Evolutionary conservation across 2,329 filamentous ascomycete species (phyloP), one percentile per base, ranked within the genome.

Genomic region (Cladosporium sp.): DNA sequence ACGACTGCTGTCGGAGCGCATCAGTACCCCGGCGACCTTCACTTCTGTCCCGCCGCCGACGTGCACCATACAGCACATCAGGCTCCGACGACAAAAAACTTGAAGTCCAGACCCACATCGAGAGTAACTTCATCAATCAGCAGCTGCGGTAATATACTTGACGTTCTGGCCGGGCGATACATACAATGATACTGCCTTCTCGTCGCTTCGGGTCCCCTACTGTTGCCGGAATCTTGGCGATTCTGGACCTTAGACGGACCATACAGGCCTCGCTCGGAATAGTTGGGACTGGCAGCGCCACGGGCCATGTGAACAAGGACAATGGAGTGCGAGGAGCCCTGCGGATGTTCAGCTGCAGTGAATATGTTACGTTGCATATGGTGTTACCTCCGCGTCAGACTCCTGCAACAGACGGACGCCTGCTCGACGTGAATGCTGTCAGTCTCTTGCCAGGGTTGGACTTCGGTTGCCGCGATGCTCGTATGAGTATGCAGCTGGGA

Each of bases 391-490:
- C 7, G 18, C 18, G 52, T 12, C 52, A 34, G 28, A n/a, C 28
- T 55, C n/a, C 28, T 55, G 52, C 52, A 34, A 11, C 4, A n/a
- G 11, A 55, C 52, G 18, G 52, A 55, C n/a, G 30, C 28, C 52
- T 34, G 52, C 52, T 55, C 52, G 32, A 55, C 28, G 52, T 34
- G 51, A 5, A 54, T 54, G 26, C 28, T 55, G 52, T 55, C 28
- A n/a, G 18, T 55, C 28, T 34, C 28, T 55, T 30, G 32, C 52
- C 52, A 12, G n/a, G 10, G 15, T n/a, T 34, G 4, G 52, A 34
- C 7, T 34, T 34, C 2, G 2, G 26, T 55, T 24, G 52, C 52
- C 10, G 26, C 26, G 52, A n/a, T 32, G 52, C 28, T 47, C 41
- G 41, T 47, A 21, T 47, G 41, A 21, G 10, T 21, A 24, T 47